phyloP scores from a whole-genome alignment of 2,329 filamentous ascomycete species.

The Cercospora sp. region DNA sequence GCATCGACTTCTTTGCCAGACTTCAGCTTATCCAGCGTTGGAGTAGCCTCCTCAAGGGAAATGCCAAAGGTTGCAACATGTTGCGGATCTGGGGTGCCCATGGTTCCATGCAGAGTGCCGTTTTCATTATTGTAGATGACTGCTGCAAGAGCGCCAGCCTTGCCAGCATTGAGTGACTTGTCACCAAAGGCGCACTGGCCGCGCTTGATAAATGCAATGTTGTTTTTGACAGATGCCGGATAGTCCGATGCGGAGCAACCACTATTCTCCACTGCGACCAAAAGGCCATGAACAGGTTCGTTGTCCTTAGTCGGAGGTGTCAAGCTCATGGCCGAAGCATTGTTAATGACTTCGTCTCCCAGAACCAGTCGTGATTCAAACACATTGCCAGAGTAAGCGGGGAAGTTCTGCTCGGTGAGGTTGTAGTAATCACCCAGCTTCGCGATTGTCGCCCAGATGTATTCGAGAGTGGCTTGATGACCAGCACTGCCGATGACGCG shows the following conservation, averaged over 20 bases:
- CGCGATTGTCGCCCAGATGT: slow-evolving; percentile 38
- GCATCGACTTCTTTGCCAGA: slow-evolving; percentile 20
- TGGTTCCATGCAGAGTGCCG: slow-evolving; percentile 50
- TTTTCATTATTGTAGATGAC: slow-evolving; percentile 75
- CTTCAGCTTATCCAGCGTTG: slow-evolving; percentile 24
- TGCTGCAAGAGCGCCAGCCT: slow-evolving; percentile 68
- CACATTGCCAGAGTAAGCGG: slow-evolving; percentile 33
- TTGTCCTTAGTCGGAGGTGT: slow-evolving; percentile 30
- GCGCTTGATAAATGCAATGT: slow-evolving; percentile 69
- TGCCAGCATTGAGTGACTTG: slow-evolving; percentile 68
- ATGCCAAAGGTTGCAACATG: slow-evolving; percentile 71
- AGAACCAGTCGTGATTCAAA: slow-evolving; percentile 46
- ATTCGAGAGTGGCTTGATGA: slow-evolving; percentile 33
- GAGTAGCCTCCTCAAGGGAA: slow-evolving; percentile 38
- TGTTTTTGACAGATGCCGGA: slow-evolving; percentile 57
- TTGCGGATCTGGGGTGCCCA: slow-evolving; percentile 65
- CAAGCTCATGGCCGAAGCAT: slow-evolving; percentile 57
- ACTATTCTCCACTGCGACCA: slow-evolving; percentile 58
- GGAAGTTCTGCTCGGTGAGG: slow-evolving; percentile 51
- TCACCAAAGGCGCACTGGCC: slow-evolving; percentile 70
- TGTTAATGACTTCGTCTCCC: slow-evolving; percentile 60
- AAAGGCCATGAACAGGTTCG: slow-evolving; percentile 32
- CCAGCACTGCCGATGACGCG: slow-evolving; percentile 64
- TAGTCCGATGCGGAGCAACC: slow-evolving; percentile 69
- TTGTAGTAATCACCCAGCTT: slow-evolving; percentile 62